Percentiles rank a stretch among this genome's conserved stretches.
Conservation (phyloP, 805 yeast genomes). For the Nakazawaea molendinolei region DNA sequence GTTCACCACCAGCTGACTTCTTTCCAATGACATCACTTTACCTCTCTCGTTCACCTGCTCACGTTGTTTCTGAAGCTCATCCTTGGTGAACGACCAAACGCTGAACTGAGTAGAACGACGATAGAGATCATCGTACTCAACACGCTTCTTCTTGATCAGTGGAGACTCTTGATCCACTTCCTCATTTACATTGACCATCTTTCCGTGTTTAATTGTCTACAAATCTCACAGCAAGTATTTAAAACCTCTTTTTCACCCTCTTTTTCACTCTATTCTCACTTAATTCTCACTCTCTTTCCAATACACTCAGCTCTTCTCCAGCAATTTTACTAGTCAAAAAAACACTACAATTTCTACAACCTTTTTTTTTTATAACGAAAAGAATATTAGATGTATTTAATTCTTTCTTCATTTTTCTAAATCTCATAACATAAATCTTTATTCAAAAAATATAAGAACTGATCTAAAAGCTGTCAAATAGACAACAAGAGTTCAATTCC, state of each 20-base stretch:
- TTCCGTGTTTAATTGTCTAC: too few species aligned
- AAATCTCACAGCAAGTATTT: too few species aligned
- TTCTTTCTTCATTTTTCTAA: slow-evolving; percentile 9
- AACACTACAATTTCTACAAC: not conserved
- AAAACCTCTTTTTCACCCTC: too few species aligned
- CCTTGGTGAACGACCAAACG: slow-evolving; percentile 74
- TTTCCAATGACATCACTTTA: slow-evolving; percentile 24
- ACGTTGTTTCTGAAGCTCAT: slow-evolving; percentile 45
- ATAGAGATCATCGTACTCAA: slow-evolving; percentile 81
- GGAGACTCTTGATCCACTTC: too few species aligned
- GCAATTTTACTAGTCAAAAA: too few species aligned
- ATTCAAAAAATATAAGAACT: slow-evolving; percentile 1
- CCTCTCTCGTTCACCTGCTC: slow-evolving; percentile 52
- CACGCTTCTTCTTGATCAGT: slow-evolving; percentile 28
- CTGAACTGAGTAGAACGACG: slow-evolving; percentile 81
- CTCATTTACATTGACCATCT: too few species aligned
- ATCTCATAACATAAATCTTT: slow-evolving; percentile 14
- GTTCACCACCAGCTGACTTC: slow-evolving; percentile 14
- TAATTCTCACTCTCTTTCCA: too few species aligned
- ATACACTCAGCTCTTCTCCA: too few species aligned
- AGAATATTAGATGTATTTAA: not conserved
- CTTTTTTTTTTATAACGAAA: not conserved
- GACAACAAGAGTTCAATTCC: too few species aligned
- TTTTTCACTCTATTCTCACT: too few species aligned
- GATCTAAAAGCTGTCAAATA: too few species aligned